Evolutionary conservation across 768 basidiomycete species (phyloP).

Genomic region (Trametes meyenii): DNA sequence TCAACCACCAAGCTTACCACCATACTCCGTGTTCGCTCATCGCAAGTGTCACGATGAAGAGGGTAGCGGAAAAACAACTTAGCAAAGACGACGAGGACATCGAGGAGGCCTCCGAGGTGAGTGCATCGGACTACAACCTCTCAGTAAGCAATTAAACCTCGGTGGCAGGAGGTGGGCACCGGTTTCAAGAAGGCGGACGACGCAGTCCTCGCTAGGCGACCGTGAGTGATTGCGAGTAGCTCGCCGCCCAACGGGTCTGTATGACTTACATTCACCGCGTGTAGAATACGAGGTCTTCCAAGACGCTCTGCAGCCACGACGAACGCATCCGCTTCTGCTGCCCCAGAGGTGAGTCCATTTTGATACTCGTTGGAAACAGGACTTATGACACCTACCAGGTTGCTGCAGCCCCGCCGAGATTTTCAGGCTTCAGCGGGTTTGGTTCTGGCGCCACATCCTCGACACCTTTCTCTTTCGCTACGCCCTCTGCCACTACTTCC

Average conservation of each 20-base stretch:
- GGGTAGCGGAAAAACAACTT: constrained; percentile 73
- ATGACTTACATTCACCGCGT: neutral
- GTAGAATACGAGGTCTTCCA: constrained; percentile 68
- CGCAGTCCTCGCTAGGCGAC: constrained; percentile 52
- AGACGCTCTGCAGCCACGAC: constrained; percentile 43
- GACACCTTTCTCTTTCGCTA: constrained; percentile 44
- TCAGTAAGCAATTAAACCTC: neutral
- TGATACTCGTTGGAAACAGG: constrained; percentile 6
- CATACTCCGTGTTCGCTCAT: neutral
- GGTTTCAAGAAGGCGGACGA: constrained; percentile 68
- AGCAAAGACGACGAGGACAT: constrained; percentile 56
- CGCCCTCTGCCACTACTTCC: constrained; percentile 33
- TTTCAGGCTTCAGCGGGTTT: constrained; percentile 57
- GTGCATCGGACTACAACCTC: neutral
- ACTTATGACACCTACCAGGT: neutral
- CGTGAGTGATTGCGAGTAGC: constrained; percentile 45
- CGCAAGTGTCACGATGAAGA: constrained; percentile 54
- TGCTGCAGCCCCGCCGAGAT: constrained; percentile 41
- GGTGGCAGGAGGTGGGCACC: constrained; percentile 44
- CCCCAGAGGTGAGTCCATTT: constrained; percentile 25
- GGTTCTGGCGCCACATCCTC: constrained; percentile 39
- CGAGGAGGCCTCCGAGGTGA: constrained; percentile 40
- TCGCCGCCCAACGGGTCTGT: neutral
- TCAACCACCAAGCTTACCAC: neutral
- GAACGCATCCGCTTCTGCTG: constrained; percentile 12